Evolutionary conservation across 202 grass and related monocot species (phyloP).

Genomic region (Saccharum hybrid): DNA sequence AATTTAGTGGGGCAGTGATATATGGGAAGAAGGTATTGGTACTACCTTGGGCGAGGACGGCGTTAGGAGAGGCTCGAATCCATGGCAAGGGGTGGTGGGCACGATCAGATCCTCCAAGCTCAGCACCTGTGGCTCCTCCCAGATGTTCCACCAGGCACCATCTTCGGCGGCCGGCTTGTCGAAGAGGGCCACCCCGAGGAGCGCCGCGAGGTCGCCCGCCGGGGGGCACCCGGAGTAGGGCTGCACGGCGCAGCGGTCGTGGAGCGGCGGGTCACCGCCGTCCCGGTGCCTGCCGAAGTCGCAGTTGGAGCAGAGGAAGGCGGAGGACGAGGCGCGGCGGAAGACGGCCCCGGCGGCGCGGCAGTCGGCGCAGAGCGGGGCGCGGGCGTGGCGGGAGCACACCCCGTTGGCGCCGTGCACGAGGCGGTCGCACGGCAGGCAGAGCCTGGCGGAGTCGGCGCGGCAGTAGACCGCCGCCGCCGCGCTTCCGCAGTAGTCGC

Average conservation of each 20-base stretch:
- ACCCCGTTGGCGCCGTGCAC: constrained; percentile 96
- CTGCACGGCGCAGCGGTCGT: constrained; percentile 66
- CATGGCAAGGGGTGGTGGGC: constrained; percentile 81
- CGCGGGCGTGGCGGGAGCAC: constrained; percentile 79
- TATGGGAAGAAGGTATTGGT: not conserved
- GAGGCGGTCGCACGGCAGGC: constrained; percentile 80
- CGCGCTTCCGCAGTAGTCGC: constrained; percentile 67
- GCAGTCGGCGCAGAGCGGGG: constrained; percentile 77
- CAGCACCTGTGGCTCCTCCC: constrained; percentile 76
- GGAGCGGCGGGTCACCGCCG: constrained; percentile 10
- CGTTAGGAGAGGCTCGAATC: constrained; percentile 74
- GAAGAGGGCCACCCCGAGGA: constrained; percentile 58
- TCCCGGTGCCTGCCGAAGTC: constrained; percentile 66
- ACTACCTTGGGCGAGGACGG: constrained; percentile 73
- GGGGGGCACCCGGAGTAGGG: constrained; percentile 67
- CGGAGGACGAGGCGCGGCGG: constrained; percentile 39
- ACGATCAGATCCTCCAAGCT: constrained; percentile 87
- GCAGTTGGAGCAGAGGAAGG: constrained; percentile 86
- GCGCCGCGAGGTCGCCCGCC: constrained; percentile 51
- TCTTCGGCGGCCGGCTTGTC: constrained; percentile 48
- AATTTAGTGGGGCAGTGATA: not conserved
- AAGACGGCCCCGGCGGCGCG: constrained; percentile 55
- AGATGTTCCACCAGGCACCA: constrained; percentile 45
- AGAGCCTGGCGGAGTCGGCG: constrained; percentile 78
- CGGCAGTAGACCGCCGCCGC: constrained; percentile 74